Base-by-base conservation (phyloP, 2,329 filamentous ascomycete genomes). In the Penicillium sp. region DNA sequence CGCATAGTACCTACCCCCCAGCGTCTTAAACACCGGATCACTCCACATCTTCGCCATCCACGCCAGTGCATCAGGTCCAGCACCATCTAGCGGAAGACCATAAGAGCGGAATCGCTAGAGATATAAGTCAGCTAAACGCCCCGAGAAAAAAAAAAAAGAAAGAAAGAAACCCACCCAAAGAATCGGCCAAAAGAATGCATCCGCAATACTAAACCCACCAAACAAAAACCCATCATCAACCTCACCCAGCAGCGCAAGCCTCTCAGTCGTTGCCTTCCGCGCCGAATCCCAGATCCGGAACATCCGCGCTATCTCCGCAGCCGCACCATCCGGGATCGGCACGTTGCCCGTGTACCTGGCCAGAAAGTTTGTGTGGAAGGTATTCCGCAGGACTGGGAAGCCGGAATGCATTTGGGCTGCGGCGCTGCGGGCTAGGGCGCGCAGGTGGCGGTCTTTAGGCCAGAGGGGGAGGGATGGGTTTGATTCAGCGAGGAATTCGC, bases 171-270 rank as follows among this genome's bases (percentile, higher is more conserved):
- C 7, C 59, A 75, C 73, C 73, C 72, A 75, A 56, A 76, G 66
- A 39, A 75, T 63, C 2, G 72, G 73, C 74, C 73, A 75, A 53
- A 70, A 76, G 48, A 75, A 74, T 0, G 73, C 66, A 70, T 76
- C 74, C 6, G 68, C 73, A 58, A 75, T 75, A 43, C 72, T 69
- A 59, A 76, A 76, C 21, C 58, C 59, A 1, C 74, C 73, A 63
- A 70, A 76, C 61, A 75, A 59, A 57, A 74, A 75, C 1, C 69
- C 68, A n/a, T 74, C 67, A 56, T 75, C 70, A 6, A 36, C 58
- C 29, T 70, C 64, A 0, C 66, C 66, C 12, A 73, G 47, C 15
- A 55, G 55, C 17, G 49, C 61, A 38, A 73, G 57, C 5, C 67
- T 60, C 35, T 63, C 60, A 36, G 58, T 65, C 1, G 71, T 70